Percentiles rank a stretch among this genome's conserved stretches.
These are phyloP conservation scores for Herpetospermum pedunculosum DNA, from an alignment of 306 rosid genomes.

Conservation along the genomic window DNA sequence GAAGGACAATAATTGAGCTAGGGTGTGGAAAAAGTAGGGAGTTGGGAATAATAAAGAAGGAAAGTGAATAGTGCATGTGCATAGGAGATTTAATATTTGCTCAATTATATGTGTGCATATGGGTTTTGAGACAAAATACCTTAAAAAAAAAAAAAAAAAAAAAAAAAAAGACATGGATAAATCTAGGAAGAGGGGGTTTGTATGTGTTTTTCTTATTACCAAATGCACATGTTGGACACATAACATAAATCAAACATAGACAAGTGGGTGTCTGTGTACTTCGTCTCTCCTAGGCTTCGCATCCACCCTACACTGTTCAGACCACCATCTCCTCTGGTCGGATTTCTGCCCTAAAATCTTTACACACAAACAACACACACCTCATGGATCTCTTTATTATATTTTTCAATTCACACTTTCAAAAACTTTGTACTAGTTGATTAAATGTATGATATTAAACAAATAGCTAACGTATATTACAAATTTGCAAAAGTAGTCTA, in stretches of 20 bases:
- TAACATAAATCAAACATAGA: not conserved
- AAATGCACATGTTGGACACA: slow-evolving; percentile 6
- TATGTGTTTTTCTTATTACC: not conserved
- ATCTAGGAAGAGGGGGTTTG: not conserved
- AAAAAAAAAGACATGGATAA: not conserved
- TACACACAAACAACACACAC: too few relatives aligned
- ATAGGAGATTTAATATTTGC: not conserved
- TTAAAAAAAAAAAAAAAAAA: not conserved
- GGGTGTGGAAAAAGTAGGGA: not conserved
- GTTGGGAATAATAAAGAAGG: not conserved
- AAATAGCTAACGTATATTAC: not conserved
- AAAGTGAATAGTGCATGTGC: slow-evolving; percentile 3
- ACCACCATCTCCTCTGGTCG: slow-evolving; percentile 6
- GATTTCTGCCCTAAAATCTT: slow-evolving; percentile 1
- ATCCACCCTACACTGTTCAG: slow-evolving; percentile 11
- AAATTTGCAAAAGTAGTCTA: too few relatives aligned
- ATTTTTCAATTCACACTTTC: slow-evolving; percentile 1
- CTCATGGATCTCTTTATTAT: not conserved
- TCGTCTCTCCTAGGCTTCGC: not conserved
- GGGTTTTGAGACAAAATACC: not conserved
- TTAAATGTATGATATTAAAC: too few relatives aligned
- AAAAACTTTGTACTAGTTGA: too few relatives aligned
- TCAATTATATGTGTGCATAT: not conserved
- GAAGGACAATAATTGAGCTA: slow-evolving; percentile 3
- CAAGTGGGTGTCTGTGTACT: slow-evolving; percentile 7